Conservation (phyloP, 208 protist species). For the Endotrypanum monterogeii region DNA sequence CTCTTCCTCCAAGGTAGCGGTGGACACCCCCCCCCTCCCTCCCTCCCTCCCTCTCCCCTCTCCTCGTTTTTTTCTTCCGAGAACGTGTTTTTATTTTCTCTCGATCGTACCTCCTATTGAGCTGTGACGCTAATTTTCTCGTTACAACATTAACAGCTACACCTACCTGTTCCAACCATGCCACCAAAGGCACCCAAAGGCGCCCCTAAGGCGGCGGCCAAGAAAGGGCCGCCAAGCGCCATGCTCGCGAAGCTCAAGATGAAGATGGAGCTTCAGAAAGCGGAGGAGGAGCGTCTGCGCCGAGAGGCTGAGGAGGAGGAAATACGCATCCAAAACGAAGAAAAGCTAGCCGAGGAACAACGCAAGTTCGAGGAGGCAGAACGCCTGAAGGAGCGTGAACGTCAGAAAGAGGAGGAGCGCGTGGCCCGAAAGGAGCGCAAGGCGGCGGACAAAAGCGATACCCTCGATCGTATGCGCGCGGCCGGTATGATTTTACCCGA, state of each 20-base stretch:
- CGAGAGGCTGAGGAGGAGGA: conserved; percentile 83
- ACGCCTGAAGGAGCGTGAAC: conserved; percentile 65
- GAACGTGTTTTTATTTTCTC: neutral
- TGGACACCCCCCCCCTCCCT: no score
- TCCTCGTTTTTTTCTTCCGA: neutral
- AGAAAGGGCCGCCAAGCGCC: conserved; percentile 75
- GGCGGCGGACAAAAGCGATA: conserved; percentile 47
- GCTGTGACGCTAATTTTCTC: neutral
- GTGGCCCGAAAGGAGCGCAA: conserved; percentile 60
- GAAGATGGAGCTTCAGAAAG: conserved; percentile 89
- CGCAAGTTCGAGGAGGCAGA: conserved; percentile 86
- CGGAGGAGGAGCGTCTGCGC: conserved; percentile 79
- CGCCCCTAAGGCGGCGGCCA: conserved; percentile 66
- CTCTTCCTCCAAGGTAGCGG: no score
- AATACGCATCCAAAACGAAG: conserved; percentile 78
- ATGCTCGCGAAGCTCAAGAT: conserved; percentile 91
- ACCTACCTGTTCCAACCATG: conserved; percentile 42
- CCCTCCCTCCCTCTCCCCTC: neutral
- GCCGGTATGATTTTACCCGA: conserved; percentile 86
- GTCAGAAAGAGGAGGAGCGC: conserved; percentile 83
- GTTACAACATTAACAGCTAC: neutral
- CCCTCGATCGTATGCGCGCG: conserved; percentile 78
- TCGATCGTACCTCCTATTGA: neutral
- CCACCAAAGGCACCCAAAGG: conserved; percentile 83
- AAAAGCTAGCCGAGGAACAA: conserved; percentile 83